Evolutionary conservation across 768 basidiomycete species (phyloP), one percentile per base, ranked within the genome.

Genomic region (Tylopilus subfusipes): DNA sequence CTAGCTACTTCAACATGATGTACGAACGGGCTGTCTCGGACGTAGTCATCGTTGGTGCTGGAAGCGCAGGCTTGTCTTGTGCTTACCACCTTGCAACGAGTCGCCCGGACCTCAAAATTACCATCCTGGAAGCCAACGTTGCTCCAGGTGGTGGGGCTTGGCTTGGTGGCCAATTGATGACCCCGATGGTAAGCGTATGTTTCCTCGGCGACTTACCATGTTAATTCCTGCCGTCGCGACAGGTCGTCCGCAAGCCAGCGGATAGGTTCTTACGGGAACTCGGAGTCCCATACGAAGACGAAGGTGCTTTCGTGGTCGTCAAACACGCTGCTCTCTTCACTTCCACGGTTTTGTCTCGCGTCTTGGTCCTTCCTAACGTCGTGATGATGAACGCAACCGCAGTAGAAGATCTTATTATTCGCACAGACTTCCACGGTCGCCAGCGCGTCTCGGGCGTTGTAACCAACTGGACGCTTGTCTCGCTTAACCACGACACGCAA

Each of bases 251-350:
- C 57, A 90, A 90, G 72, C 89, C 86, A 4, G 88, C 85, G 0
- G 82, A 90, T 66, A 70, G 74, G 45, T 88, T 92, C 78, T 76
- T 90, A 42, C 73, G 75, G 14, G 83, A 86, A 68, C 67, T 90
- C 47, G 86, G 82, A 24, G 81, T 91, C 21, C 80, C 83, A 1
- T 90, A 83, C 68, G 88, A 90, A 59, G 89, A 90, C 66, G 88
- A 90, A 67, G 88, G 87, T 51, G 57, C 77, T 27, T 90, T 84
- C 64, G 86, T 89, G 56, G 83, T 92, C 57, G 88, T 92, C 60
- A 88, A 88, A 67, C 88, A 90, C 60, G 87, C 88, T 1, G 88
- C 88, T 0, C 75, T 90, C 56, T 90, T 90, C 77, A 92, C 88
- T 2, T 83, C 86, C 14, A 90, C 88, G 1, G 69, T 90, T 43